Conservation (phyloP, 1,139 yeast species). For the Suhomyces bolitotheri region DNA sequence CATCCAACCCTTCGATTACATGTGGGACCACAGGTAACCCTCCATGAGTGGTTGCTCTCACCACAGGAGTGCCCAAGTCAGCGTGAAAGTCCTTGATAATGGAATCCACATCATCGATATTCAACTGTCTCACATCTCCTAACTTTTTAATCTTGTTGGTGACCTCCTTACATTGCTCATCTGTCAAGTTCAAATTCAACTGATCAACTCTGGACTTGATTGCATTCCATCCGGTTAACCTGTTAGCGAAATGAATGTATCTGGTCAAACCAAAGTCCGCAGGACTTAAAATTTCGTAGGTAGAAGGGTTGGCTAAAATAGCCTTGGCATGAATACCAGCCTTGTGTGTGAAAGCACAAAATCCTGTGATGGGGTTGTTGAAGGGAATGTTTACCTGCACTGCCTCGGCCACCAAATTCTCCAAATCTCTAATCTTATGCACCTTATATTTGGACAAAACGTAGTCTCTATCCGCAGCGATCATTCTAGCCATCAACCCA, state of each 20-base stretch:
- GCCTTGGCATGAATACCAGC: constrained; percentile 99
- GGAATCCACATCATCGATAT: constrained; percentile 96
- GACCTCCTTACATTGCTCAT: constrained; percentile 92
- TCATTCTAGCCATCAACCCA: constrained; percentile 98
- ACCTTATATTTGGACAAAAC: constrained; percentile 93
- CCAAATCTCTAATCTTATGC: constrained; percentile 94
- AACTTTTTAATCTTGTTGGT: constrained; percentile 88
- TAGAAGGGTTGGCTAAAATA: constrained; percentile 95
- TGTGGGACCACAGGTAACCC: constrained; percentile 19
- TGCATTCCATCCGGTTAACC: constrained; percentile 98
- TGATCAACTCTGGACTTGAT: constrained; percentile 98
- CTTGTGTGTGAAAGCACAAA: constrained; percentile 99
- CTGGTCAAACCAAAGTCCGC: constrained; percentile 93
- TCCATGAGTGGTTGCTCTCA: constrained; percentile 18
- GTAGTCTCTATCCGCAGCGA: constrained; percentile 96
- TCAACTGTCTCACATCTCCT: constrained; percentile 93
- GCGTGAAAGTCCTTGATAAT: constrained; percentile 93
- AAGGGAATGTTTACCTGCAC: constrained; percentile 97
- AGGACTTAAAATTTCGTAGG: constrained; percentile 95
- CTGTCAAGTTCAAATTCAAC: constrained; percentile 84
- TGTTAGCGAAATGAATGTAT: constrained; percentile 95
- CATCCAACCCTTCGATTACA: constrained; percentile 24
- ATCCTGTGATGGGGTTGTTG: constrained; percentile 98
- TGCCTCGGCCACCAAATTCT: constrained; percentile 94
- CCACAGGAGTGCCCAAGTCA: constrained; percentile 43